A percentile compares a stretch with the other conserved stretches of the same genome.
These are phyloP conservation scores for Cercospora sojina DNA, from an alignment of 2,329 filamentous ascomycete species.

Conservation along the genomic window DNA sequence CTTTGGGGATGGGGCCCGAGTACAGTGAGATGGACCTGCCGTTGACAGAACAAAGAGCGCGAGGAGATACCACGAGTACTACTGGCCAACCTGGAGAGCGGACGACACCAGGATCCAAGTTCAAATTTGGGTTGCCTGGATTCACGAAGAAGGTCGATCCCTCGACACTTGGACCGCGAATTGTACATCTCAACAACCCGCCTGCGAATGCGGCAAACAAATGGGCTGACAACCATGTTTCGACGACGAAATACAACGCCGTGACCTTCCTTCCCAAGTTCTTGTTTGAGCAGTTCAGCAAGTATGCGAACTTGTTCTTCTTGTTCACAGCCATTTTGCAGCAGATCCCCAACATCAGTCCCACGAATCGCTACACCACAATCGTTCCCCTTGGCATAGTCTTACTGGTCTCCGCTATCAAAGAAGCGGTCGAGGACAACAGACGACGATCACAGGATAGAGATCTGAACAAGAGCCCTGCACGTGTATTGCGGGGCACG, in stretches of 20 bases:
- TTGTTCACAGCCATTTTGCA: slow-evolving; percentile 92
- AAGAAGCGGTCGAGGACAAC: slow-evolving; percentile 92
- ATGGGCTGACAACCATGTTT: slow-evolving; percentile 95
- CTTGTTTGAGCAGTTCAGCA: slow-evolving; percentile 96
- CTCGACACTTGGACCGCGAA: slow-evolving; percentile 82
- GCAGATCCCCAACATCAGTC: slow-evolving; percentile 91
- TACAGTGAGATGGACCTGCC: slow-evolving; percentile 99
- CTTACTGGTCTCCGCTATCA: slow-evolving; percentile 88
- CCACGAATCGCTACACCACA: slow-evolving; percentile 93
- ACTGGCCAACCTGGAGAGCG: slow-evolving; percentile 33
- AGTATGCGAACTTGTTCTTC: slow-evolving; percentile 99
- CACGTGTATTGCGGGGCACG: slow-evolving; percentile 78
- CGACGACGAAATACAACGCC: slow-evolving; percentile 95
- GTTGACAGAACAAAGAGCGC: slow-evolving; percentile 71
- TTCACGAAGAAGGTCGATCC: slow-evolving; percentile 75
- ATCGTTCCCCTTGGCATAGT: slow-evolving; percentile 92
- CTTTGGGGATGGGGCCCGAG: slow-evolving; percentile 77
- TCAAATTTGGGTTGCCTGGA: slow-evolving; percentile 86
- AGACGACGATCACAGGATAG: slow-evolving; percentile 84
- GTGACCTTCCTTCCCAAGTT: slow-evolving; percentile 95
- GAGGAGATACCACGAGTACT: slow-evolving; percentile 20
- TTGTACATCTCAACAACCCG: slow-evolving; percentile 95
- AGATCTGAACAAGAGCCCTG: slow-evolving; percentile 82
- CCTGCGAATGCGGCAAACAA: slow-evolving; percentile 86
- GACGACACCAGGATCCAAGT: slow-evolving; percentile 69